Base-by-base conservation (phyloP, 495 filamentous ascomycete species). In the Neurospora sp. region DNA sequence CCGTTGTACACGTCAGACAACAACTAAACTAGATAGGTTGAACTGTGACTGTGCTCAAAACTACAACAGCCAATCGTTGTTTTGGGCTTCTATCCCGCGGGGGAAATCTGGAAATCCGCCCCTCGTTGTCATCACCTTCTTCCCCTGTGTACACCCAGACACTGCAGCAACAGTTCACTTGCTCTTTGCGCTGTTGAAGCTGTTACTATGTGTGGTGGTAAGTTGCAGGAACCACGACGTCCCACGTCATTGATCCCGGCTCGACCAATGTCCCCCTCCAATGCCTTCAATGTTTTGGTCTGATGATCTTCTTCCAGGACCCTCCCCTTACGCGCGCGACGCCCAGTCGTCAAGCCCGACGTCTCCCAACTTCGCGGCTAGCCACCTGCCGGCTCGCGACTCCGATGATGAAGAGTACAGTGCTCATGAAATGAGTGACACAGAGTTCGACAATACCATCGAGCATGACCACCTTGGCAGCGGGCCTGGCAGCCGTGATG, bases 401-500 rank as follows among this genome's bases (percentile, higher is more conserved):
- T 80, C 80, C 72, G 80, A 81, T 70, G 76, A 80, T 65, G 80
- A 80, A 37, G 78, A 77, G 48, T 77, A 80, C 71, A 71, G 40
- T 8, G 40, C 69, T 42, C 76, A 75, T 38, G 73, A 40, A 3
- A 75, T 71, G 38, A 76, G 77, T 79, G 77, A 76, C 74, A 77
- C 79, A 68, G 79, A 80, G 38, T 78, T 76, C 11, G 77, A 78
- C 12, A 77, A 72, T 65, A 72, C 73, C 39, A 48, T 68, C 20
- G 72, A 74, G 31, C 42, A 80, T 39, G 69, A 35, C 39, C 73
- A 74, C 14, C 27, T 65, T 16, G 53, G 53, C 27, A 65, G 53
- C 27, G 8, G 53, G 53, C 53, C 27, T 37, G 31, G 53, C 14
- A 65, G 53, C 53, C 27, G 27, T 65, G 41, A 40, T 61, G 31